phyloP scores from a whole-genome alignment of 306 rosid genomes.

The Senna siamea region DNA sequence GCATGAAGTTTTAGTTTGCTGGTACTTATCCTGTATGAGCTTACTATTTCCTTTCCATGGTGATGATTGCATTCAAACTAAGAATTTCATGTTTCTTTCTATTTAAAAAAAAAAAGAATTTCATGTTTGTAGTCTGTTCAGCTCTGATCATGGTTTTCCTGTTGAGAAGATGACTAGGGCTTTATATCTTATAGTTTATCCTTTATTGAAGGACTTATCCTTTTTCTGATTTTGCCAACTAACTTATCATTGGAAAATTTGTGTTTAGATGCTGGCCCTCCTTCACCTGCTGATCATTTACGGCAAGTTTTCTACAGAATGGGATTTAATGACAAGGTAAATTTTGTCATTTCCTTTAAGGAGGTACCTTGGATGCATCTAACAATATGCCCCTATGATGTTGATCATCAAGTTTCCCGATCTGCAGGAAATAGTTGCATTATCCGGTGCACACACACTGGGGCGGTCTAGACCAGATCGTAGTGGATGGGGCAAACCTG shows the following conservation, averaged over 20 bases:
- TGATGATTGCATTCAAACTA: not conserved
- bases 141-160: not conserved
- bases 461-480: slow-evolving; percentile 97
- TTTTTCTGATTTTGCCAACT: slow-evolving; percentile 8
- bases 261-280: slow-evolving; percentile 82
- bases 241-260: slow-evolving; percentile 29
- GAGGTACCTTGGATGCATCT: slow-evolving; percentile 9
- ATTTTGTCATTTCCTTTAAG: slow-evolving; percentile 19
- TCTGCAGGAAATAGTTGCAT: slow-evolving; percentile 93
- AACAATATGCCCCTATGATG: slow-evolving; percentile 28
- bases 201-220: not conserved
- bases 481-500: slow-evolving; percentile 99
- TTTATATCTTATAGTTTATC: slow-evolving; percentile 10
- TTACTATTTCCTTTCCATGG: not conserved
- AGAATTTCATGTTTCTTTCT: too few relatives aligned
- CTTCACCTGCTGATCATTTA: slow-evolving; percentile 95
- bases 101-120: slow-evolving; percentile 8
- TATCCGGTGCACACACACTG: slow-evolving; percentile 96
- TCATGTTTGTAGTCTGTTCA: not conserved
- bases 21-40: not conserved
- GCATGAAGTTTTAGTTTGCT: not conserved
- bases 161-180: not conserved
- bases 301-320: slow-evolving; percentile 93
- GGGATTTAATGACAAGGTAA: slow-evolving; percentile 91
- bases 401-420: slow-evolving; percentile 37